phyloP scores from a whole-genome alignment of 176 grass and related monocot species.

The Echinochloa phyllopogon region DNA sequence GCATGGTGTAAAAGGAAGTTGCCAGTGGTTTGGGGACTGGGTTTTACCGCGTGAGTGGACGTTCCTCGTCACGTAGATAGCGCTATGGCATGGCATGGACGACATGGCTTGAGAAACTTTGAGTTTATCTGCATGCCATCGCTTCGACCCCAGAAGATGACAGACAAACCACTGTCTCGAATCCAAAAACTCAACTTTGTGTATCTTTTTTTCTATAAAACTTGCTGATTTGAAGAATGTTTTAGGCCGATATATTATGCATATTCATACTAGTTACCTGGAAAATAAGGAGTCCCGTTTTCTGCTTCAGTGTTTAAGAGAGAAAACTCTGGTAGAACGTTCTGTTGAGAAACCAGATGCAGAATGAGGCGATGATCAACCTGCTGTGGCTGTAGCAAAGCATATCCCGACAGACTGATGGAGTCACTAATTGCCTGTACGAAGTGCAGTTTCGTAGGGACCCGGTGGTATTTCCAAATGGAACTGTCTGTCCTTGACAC shows the following conservation, averaged over 20 bases:
- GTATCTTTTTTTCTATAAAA: background rate
- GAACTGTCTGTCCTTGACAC: background rate
- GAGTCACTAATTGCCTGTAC: background rate
- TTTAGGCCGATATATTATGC: background rate
- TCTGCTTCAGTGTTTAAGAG: background rate
- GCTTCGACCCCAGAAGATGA: background rate
- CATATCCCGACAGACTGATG: background rate
- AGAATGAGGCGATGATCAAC: background rate
- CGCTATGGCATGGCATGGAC: background rate
- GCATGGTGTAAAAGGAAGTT: background rate
- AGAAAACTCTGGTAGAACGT: background rate
- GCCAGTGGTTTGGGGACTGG: background rate
- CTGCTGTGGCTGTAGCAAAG: background rate
- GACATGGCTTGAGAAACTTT: no score
- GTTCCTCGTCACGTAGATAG: no score
- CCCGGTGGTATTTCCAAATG: background rate
- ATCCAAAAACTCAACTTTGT: background rate
- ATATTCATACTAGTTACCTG: constrained; percentile 2
- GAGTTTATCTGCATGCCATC: background rate
- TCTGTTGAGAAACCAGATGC: background rate
- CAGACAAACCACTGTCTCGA: background rate
- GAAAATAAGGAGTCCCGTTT: background rate
- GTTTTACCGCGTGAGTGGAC: no score
- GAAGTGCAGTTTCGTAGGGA: background rate
- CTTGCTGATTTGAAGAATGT: background rate